Base-by-base conservation (phyloP, 176 grass and related monocot species). In the Phragmites australis region DNA sequence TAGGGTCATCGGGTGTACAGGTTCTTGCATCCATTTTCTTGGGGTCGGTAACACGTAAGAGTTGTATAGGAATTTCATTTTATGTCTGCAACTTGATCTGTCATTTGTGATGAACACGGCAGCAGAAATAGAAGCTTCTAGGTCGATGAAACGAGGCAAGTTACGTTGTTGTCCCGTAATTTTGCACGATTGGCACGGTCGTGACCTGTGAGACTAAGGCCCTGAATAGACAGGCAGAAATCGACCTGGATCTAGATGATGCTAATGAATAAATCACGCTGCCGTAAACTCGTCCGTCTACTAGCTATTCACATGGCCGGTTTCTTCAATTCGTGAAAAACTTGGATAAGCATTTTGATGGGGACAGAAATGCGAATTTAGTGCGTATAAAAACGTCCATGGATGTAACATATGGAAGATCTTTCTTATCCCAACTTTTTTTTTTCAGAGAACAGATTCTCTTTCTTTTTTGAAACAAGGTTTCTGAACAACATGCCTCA, bases 191-290 rank as follows among this genome's bases (percentile, higher is more conserved):
- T 76, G 39, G 12, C 40, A 47, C 29, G 27, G 41, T n/a, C 9
- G 13, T 39, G 49, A 76, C 60, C 10, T 34, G 26, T 68, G 39
- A 58, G 18, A 31, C 5, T 37, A 32, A 76, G 26, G 30, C 9
- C 10, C 6, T 1, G 41, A 48, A 39, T 31, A 21, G 31, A 60
- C 63, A 2, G 21, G 52, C 8, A 66, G 27, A 75, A 39, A 27
- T 37, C 8, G 43, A 52, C 34, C 17, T n/a, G 21, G 50, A 45
- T 58, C 17, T n/a, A 15, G 50, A 45, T 68, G 82, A 46, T 59
- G 64, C 52, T 60, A 62, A 83, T 54, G 59, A 25, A 76, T 21
- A 53, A 53, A 72, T 79, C 83, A 85, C 17, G 56, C 75, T 85
- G 40, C 49, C 66, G 23, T 85, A 44, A 45, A 52, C 83, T 63